phyloP scores from a whole-genome alignment of 202 grass and related monocot genomes.

The Sporobolus alterniflorus region DNA sequence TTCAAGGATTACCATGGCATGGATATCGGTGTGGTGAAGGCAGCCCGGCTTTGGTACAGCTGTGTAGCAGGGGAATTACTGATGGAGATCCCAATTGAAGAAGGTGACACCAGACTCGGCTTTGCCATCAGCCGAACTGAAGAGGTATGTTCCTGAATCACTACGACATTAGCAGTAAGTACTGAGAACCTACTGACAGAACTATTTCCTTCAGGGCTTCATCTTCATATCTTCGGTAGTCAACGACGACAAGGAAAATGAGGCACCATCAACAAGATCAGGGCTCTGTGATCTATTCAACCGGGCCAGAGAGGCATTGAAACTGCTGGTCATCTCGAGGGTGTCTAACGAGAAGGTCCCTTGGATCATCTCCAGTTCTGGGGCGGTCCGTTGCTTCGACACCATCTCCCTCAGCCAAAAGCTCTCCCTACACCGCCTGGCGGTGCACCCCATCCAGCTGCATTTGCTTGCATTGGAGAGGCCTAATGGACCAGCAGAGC shows the following conservation, averaged over 20 bases:
- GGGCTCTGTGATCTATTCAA: slow-evolving; percentile 74
- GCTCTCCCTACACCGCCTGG: slow-evolving; percentile 71
- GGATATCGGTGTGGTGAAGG: slow-evolving; percentile 89
- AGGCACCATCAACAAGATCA: slow-evolving; percentile 66
- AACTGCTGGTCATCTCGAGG: slow-evolving; percentile 80
- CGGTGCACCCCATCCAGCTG: slow-evolving; percentile 66
- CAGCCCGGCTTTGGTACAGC: slow-evolving; percentile 79
- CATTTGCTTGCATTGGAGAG: slow-evolving; percentile 78
- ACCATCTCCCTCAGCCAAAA: slow-evolving; percentile 96
- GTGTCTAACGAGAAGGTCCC: slow-evolving; percentile 84
- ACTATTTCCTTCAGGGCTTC: slow-evolving; percentile 65
- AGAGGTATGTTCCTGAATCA: slow-evolving; percentile 45
- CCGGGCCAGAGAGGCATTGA: slow-evolving; percentile 49
- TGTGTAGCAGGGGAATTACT: slow-evolving; percentile 60
- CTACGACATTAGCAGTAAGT: background rate
- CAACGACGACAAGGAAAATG: slow-evolving; percentile 37
- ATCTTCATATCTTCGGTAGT: slow-evolving; percentile 82
- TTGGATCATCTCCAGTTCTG: slow-evolving; percentile 74
- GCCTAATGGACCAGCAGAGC: background rate
- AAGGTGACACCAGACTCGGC: slow-evolving; percentile 79
- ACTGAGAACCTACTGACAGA: background rate
- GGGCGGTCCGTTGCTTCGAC: slow-evolving; percentile 78
- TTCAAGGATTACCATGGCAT: slow-evolving; percentile 94
- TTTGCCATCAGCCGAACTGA: slow-evolving; percentile 85
- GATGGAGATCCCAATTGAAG: slow-evolving; percentile 68